Evolutionary conservation across 257 asterid genomes (phyloP).

Genomic region (Fraxinus pennsylvanica): DNA sequence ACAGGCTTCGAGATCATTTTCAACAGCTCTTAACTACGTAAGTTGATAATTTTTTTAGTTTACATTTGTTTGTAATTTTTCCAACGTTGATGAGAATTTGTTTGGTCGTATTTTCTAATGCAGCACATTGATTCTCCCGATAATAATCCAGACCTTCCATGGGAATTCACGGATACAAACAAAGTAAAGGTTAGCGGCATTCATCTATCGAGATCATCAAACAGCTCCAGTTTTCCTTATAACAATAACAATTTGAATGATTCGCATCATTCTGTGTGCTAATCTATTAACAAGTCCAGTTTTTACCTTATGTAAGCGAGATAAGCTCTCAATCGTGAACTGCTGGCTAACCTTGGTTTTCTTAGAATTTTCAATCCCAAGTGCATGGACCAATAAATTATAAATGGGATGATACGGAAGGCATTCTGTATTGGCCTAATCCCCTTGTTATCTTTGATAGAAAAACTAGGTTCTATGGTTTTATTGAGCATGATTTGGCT

Average conservation of each 20-base stretch:
- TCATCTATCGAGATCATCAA: conserved; percentile 11
- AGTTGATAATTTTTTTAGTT: conserved; percentile 28
- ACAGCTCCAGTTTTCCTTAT: neutral
- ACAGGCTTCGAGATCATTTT: conserved; percentile 75
- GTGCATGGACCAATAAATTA: neutral
- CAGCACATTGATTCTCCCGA: conserved; percentile 88
- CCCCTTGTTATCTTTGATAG: neutral
- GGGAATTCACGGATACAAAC: conserved; percentile 76
- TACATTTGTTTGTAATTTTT: neutral
- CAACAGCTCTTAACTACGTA: conserved; percentile 88
- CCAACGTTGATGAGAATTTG: conserved; percentile 2
- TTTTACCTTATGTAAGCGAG: neutral
- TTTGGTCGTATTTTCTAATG: conserved; percentile 18
- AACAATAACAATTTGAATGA: neutral
- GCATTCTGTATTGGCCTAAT: neutral
- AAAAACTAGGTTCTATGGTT: neutral
- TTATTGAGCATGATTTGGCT: neutral
- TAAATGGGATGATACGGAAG: neutral
- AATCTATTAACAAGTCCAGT: neutral
- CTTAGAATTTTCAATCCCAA: too few species aligned
- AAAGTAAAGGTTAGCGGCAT: conserved; percentile 59
- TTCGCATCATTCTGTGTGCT: neutral
- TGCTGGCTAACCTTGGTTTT: neutral
- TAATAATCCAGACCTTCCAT: conserved; percentile 74
- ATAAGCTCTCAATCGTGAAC: too few species aligned